Percentiles rank a stretch among this genome's conserved stretches.
Conservation (phyloP, 2,329 filamentous ascomycete species). For the Aspergillus fischeri region DNA sequence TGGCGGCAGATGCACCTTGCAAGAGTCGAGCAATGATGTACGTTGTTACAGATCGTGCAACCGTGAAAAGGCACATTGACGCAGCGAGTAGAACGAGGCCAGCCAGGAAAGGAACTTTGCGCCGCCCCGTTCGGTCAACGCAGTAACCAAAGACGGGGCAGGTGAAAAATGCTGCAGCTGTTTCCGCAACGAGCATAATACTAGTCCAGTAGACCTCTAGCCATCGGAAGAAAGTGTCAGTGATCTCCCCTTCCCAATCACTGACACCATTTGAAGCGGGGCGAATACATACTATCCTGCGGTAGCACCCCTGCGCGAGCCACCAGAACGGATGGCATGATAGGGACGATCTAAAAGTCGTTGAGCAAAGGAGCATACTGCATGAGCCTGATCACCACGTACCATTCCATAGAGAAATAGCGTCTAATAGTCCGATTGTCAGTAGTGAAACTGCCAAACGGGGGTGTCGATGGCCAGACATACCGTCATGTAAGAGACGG, state of each 20-base stretch:
- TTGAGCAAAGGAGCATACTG: not conserved
- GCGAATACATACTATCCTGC: not conserved
- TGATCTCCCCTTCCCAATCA: not conserved
- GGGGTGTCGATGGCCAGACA: not conserved
- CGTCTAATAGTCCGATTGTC: not conserved
- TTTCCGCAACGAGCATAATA: conserved; percentile 14
- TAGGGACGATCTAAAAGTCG: conserved; percentile 2
- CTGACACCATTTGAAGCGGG: not conserved
- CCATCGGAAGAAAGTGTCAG: not conserved
- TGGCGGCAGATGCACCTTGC: conserved; percentile 53
- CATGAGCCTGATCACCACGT: not conserved
- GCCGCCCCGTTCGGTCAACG: conserved; percentile 24
- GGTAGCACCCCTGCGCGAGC: conserved; percentile 1
- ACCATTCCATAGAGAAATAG: conserved; percentile 5
- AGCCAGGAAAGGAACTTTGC: conserved; percentile 54
- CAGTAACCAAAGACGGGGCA: conserved; percentile 17
- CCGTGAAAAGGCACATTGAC: conserved; percentile 52
- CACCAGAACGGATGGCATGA: conserved; percentile 4
- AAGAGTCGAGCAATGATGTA: conserved; percentile 51
- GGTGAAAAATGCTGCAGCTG: conserved; percentile 10
- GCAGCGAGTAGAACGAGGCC: conserved; percentile 50
- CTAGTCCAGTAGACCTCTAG: conserved; percentile 15
- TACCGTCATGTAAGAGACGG: not conserved
- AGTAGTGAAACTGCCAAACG: not conserved
- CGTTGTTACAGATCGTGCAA: conserved; percentile 46